Evolutionary conservation across 2,329 filamentous ascomycete genomes (phyloP), one percentile per base, ranked within the genome.

Genomic region (Xylaria sp.): DNA sequence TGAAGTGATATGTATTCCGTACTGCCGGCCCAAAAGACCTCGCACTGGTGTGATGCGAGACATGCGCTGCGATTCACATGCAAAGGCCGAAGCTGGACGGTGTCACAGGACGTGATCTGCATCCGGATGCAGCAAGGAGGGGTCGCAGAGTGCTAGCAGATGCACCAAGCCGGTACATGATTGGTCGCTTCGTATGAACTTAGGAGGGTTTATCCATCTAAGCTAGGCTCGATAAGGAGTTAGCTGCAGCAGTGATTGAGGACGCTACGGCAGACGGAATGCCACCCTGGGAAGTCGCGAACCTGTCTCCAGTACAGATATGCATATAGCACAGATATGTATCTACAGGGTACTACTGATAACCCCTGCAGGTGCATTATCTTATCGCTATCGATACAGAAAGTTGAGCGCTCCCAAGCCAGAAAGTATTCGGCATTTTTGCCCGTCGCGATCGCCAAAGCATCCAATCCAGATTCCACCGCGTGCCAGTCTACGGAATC

Each of bases 301-400:
- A 30, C 23, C 23, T 30, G 23, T 30, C 23, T 30, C 4, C 23
- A 23, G 23, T 5, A 47, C n/a, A 2, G 44, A 16, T 47, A 47
- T 13, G 37, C 2, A 42, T 13, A 7, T 46, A 46, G 5, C 37
- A 4, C 37, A 42, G 3, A 42, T 42, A 42, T 42, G 37, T 42
- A 8, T 42, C 37, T 42, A 42, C 37, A 42, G 8, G 11, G 8
- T 42, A 42, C 11, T 13, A 3, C 37, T 7, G 37, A 10, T 10
- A 42, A 42, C 37, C 37, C 8, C 37, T 42, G 23, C 23, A 5
- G 5, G 23, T 42, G 37, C 13, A 9, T 9, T 46, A 46, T 46
- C 42, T 46, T 16, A 16, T 46, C 59, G 16, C 42, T 63, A 66
- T 63, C 62, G 62, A 66, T 66, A 64, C 59, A 10, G 1, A 62